Conservation (phyloP, 2,329 filamentous ascomycete genomes). For the Penicillium sp. region DNA sequence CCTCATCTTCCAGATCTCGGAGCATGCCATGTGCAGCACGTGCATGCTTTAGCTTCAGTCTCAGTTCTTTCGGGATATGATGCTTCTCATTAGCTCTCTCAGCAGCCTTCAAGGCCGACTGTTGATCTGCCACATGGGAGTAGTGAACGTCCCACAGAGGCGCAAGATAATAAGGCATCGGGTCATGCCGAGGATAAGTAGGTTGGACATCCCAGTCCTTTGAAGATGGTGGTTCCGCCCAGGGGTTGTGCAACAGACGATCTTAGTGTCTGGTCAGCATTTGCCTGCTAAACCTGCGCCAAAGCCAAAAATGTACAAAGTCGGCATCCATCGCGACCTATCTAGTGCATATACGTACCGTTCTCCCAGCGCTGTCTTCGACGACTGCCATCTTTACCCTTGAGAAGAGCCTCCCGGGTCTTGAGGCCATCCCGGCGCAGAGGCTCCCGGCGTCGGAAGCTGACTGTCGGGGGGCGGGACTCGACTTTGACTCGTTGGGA, state of each 20-base stretch:
- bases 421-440: constrained; percentile 61
- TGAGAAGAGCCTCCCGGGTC: constrained; percentile 71
- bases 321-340: background rate
- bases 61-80: constrained; percentile 74
- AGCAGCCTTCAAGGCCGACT: constrained; percentile 38
- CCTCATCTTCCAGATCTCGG: constrained; percentile 78
- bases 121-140: constrained; percentile 40
- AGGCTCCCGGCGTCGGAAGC: constrained; percentile 53
- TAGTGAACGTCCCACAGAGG: constrained; percentile 72
- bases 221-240: constrained; percentile 76
- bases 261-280: constrained; percentile 54
- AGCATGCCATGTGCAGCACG: constrained; percentile 77
- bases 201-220: constrained; percentile 80
- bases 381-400: constrained; percentile 86
- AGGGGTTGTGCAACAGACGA: constrained; percentile 80
- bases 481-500: constrained; percentile 31
- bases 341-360: constrained; percentile 52
- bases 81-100: constrained; percentile 37
- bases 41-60: constrained; percentile 73
- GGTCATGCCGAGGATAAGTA: constrained; percentile 69
- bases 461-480: constrained; percentile 36
- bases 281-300: background rate
- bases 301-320: background rate
- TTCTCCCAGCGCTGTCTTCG: constrained; percentile 93
- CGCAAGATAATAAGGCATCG: constrained; percentile 85